phyloP scores from a whole-genome alignment of 305 asterid species.

The Stenogyne calaminthoides region DNA sequence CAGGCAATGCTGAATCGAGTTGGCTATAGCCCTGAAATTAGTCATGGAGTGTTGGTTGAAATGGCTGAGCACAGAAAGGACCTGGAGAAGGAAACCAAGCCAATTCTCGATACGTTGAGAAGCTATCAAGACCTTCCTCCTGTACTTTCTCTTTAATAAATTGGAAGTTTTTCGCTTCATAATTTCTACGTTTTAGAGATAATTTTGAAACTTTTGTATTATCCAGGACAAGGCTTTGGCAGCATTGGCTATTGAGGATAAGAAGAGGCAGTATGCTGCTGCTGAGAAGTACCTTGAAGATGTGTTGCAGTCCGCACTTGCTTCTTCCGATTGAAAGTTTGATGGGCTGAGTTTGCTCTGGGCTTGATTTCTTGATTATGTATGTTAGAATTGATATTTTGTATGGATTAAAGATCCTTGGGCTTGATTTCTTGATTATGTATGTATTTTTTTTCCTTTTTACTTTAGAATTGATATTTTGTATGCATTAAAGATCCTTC shows the following conservation, averaged over 20 bases:
- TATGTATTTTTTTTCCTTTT: too few relatives aligned
- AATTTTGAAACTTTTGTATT: conserved; percentile 1
- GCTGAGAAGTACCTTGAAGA: conserved; percentile 99
- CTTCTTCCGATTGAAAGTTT: conserved; percentile 56
- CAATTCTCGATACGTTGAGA: conserved; percentile 88
- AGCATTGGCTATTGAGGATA: conserved; percentile 93
- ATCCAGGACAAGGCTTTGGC: conserved; percentile 95
- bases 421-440: too few relatives aligned
- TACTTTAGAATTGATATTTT: too few relatives aligned
- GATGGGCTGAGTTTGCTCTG: conserved; percentile 8
- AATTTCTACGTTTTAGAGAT: conserved; percentile 15
- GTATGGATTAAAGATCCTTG: too few relatives aligned
- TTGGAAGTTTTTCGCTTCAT: background rate
- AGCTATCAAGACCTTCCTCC: conserved; percentile 99
- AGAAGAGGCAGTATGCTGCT: conserved; percentile 88
- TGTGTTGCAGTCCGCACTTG: conserved; percentile 95
- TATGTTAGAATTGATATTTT: conserved; percentile 8
- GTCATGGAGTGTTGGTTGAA: conserved; percentile 94
- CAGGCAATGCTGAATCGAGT: too few relatives aligned
- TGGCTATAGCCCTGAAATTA: conserved; percentile 90
- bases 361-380: background rate
- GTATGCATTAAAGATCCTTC: background rate
- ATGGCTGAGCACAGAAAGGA: conserved; percentile 98
- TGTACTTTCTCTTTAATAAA: conserved; percentile 39
- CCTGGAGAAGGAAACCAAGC: conserved; percentile 89